A percentile compares a stretch with the other conserved stretches of the same genome.
Conservation (phyloP, 2,329 filamentous ascomycete genomes). For the Sporothrix sp. region DNA sequence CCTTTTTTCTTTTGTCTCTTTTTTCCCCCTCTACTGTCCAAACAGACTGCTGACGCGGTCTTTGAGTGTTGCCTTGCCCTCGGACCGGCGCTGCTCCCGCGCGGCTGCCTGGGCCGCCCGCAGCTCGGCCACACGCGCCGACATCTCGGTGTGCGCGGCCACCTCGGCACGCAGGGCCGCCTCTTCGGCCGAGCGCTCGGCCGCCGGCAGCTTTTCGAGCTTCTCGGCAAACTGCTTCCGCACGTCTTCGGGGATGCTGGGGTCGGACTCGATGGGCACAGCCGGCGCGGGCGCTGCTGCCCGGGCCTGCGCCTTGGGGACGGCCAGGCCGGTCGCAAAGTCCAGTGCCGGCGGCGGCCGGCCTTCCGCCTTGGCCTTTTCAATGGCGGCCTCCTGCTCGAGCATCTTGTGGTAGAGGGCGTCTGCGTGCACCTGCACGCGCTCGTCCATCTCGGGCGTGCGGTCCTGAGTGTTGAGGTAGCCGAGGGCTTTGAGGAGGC, state of each 20-base stretch:
- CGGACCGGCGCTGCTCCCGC: constrained; percentile 45
- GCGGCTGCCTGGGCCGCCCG: constrained; percentile 47
- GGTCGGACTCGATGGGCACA: neutral
- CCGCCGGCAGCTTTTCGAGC: constrained; percentile 47
- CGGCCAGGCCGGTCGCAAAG: constrained; percentile 37
- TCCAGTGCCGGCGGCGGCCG: constrained; percentile 37
- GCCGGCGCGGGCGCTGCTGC: constrained; percentile 9
- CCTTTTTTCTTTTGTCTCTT: neutral
- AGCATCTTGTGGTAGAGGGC: constrained; percentile 80
- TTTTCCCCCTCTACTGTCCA: neutral
- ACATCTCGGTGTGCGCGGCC: constrained; percentile 50
- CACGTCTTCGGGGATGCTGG: constrained; percentile 35
- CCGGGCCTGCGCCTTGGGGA: constrained; percentile 25
- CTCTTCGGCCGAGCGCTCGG: constrained; percentile 53
- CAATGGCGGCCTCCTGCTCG: constrained; percentile 65
- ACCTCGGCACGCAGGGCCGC: constrained; percentile 54
- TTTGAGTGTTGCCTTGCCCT: constrained; percentile 39
- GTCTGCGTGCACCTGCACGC: constrained; percentile 94
- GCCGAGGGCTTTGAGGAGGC: constrained; percentile 82
- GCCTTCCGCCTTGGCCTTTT: constrained; percentile 55
- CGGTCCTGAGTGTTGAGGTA: constrained; percentile 64
- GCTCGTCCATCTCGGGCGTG: constrained; percentile 62
- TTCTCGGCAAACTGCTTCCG: constrained; percentile 43
- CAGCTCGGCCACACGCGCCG: constrained; percentile 43
- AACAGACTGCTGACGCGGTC: constrained; percentile 31